Base-by-base conservation (phyloP, 164 flowering plant genomes). In the Aristolochia californica region DNA sequence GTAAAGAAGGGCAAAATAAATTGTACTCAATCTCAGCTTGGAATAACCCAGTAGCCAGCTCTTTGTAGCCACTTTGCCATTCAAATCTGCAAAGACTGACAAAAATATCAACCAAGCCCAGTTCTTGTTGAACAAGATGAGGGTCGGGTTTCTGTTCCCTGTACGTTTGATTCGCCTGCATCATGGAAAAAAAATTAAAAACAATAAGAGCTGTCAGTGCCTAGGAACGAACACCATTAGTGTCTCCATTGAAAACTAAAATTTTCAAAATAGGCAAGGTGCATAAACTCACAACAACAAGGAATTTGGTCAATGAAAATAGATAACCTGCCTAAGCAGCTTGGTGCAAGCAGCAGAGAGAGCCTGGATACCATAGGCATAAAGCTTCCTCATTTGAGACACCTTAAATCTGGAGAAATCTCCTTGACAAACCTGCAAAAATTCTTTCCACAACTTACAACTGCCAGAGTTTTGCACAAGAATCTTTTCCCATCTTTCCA, bases 51-150 rank as follows among this genome's bases (percentile, higher is more conserved):
- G 99, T 87, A 43, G 97, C 88, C 67, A 89, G 65, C 77, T 93
- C 99, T 69, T 80, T 85, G 68, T 87, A 84, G 22, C 99, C 99
- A 68, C 96, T 76, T 64, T 93, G 97, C 96, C 96, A 89, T 72
- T 93, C 99, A 54, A 89, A 82, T 62, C 87, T 72, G 75, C 99
- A 93, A 30, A 93, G 84, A 63, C 85, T 72, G 40, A 85, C 57
- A 70, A 93, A 84, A 61, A 84, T 70, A 71, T 93, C 95, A 67
- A 89, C 88, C 47, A 93, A 75, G 62, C 84, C 83, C 69, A 76
- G 80, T 71, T 93, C 97, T 47, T 81, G 70, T 51, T 82, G 77
- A 53, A 78, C 56, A 59, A 68, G 59, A 50, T 66, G 64, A 56
- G 75, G 57, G 70, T 83, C 85, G 5, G 26, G 55, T 34, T 67